Base-by-base conservation (phyloP, 495 filamentous ascomycete species). In the Aspergillus baeticus region DNA sequence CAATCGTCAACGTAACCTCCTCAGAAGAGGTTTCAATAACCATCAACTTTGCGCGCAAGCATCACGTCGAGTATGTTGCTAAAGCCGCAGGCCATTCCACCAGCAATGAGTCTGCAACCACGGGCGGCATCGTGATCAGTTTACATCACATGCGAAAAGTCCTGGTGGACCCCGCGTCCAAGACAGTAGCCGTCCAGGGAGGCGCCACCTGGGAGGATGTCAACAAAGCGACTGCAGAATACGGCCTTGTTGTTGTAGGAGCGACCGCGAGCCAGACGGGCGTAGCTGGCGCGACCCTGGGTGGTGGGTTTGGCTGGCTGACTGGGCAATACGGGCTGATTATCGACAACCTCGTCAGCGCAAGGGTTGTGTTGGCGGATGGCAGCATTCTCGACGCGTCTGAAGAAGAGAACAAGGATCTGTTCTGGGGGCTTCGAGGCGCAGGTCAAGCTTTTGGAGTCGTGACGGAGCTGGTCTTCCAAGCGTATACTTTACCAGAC, bases 221-320 rank as follows among this genome's bases (percentile, higher is more conserved):
- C 34, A 38, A 41, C 14, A 38, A 38, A 11, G 39, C 44, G 4
- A 42, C 47, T n/a, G 38, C 31, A 38, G 13, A 51, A 14, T 26
- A 51, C n/a, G n/a, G 37, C 37, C 14, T 41, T 41, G 37, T n/a
- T 17, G 14, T 41, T 6, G 37, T 54, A 33, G 38, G 51, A 8
- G 15, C 22, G 23, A 45, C 39, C 21, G 22, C 14, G 38, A 35
- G 31, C 18, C 37, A 41, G 37, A 76, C 72, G 20, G 78, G 81
- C 14, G 71, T 81, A 18, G 76, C 72, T 6, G 81, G 81, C 1
- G 58, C 80, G n/a, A 81, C 77, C 6, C 65, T 84, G 1, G 80
- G 80, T n/a, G 80, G 78, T 2, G 81, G 82, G 6, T 78, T 75
- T 57, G 78, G 80, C 7, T 73, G 69, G 58, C 63, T 84, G 10